phyloP scores from a whole-genome alignment of 164 flowering plant species.

The Dillenia turbinata region DNA sequence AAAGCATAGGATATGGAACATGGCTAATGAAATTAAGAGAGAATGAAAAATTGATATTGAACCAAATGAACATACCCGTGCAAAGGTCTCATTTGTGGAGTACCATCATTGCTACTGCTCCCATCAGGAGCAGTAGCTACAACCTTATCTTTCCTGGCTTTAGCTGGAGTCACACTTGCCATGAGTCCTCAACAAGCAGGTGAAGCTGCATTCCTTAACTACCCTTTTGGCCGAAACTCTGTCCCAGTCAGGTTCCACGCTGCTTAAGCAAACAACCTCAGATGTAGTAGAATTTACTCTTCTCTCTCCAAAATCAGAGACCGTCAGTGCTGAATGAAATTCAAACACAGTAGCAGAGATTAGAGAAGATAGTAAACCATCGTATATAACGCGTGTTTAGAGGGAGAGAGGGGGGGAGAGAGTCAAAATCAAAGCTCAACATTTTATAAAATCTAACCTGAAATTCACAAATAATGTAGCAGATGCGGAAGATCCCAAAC shows the following conservation, averaged over 20 bases:
- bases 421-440: background rate
- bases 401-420: background rate
- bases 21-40: background rate
- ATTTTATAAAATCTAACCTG: background rate
- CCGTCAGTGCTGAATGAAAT: conserved; percentile 4
- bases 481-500: too few species aligned
- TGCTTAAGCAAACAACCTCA: conserved; percentile 34
- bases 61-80: conserved; percentile 47
- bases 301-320: conserved; percentile 9
- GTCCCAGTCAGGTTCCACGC: conserved; percentile 29
- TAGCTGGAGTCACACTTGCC: conserved; percentile 44
- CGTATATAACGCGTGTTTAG: background rate
- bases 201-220: conserved; percentile 40
- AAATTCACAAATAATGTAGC: too few species aligned
- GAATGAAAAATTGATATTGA: background rate
- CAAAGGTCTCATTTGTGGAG: conserved; percentile 41
- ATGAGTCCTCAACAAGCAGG: conserved; percentile 32
- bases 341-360: conserved; percentile 1
- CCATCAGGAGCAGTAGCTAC: conserved; percentile 24
- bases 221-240: conserved; percentile 26
- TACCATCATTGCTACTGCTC: conserved; percentile 20
- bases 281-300: conserved; percentile 6
- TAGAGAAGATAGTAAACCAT: background rate
- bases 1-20: background rate
- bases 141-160: conserved; percentile 15